These are phyloP conservation scores for Cinnamomum chago DNA, from an alignment of 164 flowering plant species.

Conservation along the genomic window DNA sequence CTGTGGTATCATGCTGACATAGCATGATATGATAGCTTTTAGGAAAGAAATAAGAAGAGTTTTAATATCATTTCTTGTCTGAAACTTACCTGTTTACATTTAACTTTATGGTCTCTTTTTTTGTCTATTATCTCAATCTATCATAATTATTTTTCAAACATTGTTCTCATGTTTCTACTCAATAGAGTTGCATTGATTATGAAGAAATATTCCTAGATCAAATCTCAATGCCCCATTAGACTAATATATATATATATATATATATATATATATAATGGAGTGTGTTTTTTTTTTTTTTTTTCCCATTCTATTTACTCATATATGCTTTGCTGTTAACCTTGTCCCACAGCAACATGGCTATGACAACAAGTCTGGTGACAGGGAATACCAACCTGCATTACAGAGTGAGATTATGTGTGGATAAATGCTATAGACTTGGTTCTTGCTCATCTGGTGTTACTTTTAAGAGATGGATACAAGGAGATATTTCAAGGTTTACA, in stretches of 20 bases:
- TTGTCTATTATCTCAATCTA: background rate
- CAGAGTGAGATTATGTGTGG: background rate
- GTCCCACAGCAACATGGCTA: constrained; percentile 8
- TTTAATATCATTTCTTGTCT: no score
- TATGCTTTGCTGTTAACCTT: background rate
- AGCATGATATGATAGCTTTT: no score
- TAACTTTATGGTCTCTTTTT: background rate
- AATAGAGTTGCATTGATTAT: background rate
- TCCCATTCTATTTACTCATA: background rate
- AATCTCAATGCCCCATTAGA: background rate
- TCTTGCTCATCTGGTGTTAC: constrained; percentile 33
- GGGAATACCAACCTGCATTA: background rate
- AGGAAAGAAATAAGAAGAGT: background rate
- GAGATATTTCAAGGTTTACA: constrained; percentile 37
- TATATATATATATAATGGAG: background rate
- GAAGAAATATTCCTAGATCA: background rate
- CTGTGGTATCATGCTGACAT: no score
- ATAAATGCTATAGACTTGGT: constrained; percentile 7
- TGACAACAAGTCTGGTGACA: constrained; percentile 48
- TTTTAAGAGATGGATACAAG: constrained; percentile 32
- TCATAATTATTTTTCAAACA: no score
- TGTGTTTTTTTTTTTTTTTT: background rate
- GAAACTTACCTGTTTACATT: background rate
- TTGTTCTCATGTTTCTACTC: background rate
- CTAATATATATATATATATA: background rate